These are phyloP conservation scores for Fusarium duplospermum DNA, from an alignment of 2,329 filamentous ascomycete genomes.

Conservation along the genomic window DNA sequence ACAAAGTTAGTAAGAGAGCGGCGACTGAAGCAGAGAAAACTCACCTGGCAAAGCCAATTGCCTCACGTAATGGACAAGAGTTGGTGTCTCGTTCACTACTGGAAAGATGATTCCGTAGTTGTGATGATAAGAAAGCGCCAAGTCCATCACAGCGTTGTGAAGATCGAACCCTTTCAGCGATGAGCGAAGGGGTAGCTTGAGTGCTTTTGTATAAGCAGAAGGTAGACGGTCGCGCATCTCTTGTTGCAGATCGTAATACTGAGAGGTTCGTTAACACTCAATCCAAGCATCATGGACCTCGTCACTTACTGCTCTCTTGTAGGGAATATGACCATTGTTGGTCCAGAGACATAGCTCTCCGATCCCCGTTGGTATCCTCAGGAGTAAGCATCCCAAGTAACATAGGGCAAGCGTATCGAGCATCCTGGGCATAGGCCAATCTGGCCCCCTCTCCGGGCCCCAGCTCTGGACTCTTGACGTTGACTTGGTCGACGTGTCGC, in stretches of 20 bases:
- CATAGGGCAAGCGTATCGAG: slow-evolving; percentile 82
- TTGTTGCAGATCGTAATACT: slow-evolving; percentile 69
- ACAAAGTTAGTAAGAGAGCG: slow-evolving; percentile 40
- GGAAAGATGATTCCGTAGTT: slow-evolving; percentile 81
- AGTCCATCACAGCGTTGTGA: slow-evolving; percentile 70
- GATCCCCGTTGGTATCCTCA: slow-evolving; percentile 81
- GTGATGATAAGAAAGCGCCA: slow-evolving; percentile 71
- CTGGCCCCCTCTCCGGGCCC: slow-evolving; percentile 56
- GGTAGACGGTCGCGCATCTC: slow-evolving; percentile 76
- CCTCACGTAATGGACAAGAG: slow-evolving; percentile 77
- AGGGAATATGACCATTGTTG: slow-evolving; percentile 75
- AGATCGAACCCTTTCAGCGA: slow-evolving; percentile 67
- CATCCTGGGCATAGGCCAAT: slow-evolving; percentile 72
- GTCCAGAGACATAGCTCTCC: slow-evolving; percentile 79
- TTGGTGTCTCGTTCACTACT: slow-evolving; percentile 74
- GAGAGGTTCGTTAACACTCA: background rate
- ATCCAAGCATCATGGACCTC: background rate
- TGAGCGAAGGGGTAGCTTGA: slow-evolving; percentile 62
- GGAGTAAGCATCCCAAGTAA: slow-evolving; percentile 81
- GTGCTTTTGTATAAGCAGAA: slow-evolving; percentile 65
- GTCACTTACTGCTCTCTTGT: slow-evolving; percentile 71
- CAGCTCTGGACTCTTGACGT: slow-evolving; percentile 55
- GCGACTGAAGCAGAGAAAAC: slow-evolving; percentile 35
- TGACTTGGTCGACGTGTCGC: slow-evolving; percentile 21
- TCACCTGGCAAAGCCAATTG: slow-evolving; percentile 80